Conservation (phyloP, 1,284 basidiomycete species). For the Schizophyllum amplum region DNA sequence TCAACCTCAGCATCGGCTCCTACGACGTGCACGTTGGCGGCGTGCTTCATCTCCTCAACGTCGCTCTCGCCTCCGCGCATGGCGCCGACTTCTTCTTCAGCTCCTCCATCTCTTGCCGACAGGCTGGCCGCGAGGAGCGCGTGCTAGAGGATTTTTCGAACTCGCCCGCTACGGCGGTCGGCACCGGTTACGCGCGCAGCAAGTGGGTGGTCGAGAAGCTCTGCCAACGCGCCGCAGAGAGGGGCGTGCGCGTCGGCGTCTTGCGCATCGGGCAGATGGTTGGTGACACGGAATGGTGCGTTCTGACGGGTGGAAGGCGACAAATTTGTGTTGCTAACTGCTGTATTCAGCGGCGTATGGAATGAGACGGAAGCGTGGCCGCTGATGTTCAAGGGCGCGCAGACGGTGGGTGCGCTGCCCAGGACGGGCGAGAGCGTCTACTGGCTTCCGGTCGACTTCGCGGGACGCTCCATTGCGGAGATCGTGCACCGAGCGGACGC, state of each 20-base stretch:
- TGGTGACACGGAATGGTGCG: slow-evolving; percentile 31
- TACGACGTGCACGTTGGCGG: slow-evolving; percentile 45
- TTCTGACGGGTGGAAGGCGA: not conserved
- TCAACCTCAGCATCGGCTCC: slow-evolving; percentile 35
- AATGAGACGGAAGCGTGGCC: slow-evolving; percentile 42
- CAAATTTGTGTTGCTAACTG: not conserved
- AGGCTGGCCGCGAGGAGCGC: slow-evolving; percentile 19
- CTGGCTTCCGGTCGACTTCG: slow-evolving; percentile 55
- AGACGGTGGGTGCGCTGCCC: slow-evolving; percentile 38
- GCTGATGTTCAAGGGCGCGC: slow-evolving; percentile 26
- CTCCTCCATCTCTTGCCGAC: slow-evolving; percentile 40
- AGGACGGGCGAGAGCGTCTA: slow-evolving; percentile 34
- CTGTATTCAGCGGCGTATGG: slow-evolving; percentile 39
- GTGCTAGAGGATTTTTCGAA: slow-evolving; percentile 31
- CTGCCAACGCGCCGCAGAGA: slow-evolving; percentile 30
- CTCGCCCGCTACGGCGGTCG: slow-evolving; percentile 29
- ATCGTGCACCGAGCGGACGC: slow-evolving; percentile 23
- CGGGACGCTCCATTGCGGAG: slow-evolving; percentile 43
- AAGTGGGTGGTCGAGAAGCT: slow-evolving; percentile 62
- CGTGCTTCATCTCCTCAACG: slow-evolving; percentile 44
- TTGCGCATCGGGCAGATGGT: slow-evolving; percentile 45
- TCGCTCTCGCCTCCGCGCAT: slow-evolving; percentile 32
- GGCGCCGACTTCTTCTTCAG: slow-evolving; percentile 45
- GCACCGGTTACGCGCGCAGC: slow-evolving; percentile 46
- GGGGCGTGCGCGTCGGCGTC: slow-evolving; percentile 28